Percentiles rank a stretch among this genome's conserved stretches.
phyloP scores from a whole-genome alignment of 805 yeast species.

The Blastobotrys robertii region DNA sequence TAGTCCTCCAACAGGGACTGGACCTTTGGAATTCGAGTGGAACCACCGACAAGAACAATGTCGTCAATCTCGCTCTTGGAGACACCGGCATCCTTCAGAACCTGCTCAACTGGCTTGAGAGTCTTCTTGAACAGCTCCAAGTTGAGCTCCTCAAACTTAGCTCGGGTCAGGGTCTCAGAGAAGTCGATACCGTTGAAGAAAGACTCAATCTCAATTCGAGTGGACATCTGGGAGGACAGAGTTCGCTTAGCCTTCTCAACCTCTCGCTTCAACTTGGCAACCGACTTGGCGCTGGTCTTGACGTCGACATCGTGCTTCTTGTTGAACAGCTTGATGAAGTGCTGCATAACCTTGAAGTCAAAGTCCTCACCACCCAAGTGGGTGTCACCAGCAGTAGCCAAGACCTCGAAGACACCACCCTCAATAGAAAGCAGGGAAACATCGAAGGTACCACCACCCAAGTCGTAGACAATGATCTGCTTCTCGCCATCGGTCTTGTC shows the following conservation, averaged over 20 bases:
- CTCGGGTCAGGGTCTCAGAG: slow-evolving; percentile 91
- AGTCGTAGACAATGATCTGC: slow-evolving; percentile 84
- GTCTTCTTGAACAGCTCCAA: slow-evolving; percentile 89
- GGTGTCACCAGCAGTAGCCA: slow-evolving; percentile 93
- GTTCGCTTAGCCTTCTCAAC: slow-evolving; percentile 98
- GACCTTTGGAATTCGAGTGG: slow-evolving; percentile 98
- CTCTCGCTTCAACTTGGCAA: slow-evolving; percentile 92
- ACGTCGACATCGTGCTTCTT: slow-evolving; percentile 87
- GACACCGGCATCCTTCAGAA: slow-evolving; percentile 84
- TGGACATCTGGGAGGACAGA: slow-evolving; percentile 87
- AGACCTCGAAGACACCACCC: slow-evolving; percentile 85
- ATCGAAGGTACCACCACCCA: slow-evolving; percentile 98
- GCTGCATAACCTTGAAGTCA: slow-evolving; percentile 80
- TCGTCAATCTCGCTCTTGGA: slow-evolving; percentile 84
- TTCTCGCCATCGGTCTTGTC: slow-evolving; percentile 73
- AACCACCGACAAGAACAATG: slow-evolving; percentile 96
- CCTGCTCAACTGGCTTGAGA: slow-evolving; percentile 92
- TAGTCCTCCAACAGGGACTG: slow-evolving; percentile 84
- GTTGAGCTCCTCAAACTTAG: slow-evolving; percentile 95
- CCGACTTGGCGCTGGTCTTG: slow-evolving; percentile 69
- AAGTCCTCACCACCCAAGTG: slow-evolving; percentile 98
- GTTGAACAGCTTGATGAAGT: slow-evolving; percentile 75
- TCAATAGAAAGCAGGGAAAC: slow-evolving; percentile 81
- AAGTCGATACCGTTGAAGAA: slow-evolving; percentile 92
- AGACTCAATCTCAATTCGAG: slow-evolving; percentile 93